Conservation (phyloP, 2,329 filamentous ascomycete genomes). For the Fusarium haematococcum region DNA sequence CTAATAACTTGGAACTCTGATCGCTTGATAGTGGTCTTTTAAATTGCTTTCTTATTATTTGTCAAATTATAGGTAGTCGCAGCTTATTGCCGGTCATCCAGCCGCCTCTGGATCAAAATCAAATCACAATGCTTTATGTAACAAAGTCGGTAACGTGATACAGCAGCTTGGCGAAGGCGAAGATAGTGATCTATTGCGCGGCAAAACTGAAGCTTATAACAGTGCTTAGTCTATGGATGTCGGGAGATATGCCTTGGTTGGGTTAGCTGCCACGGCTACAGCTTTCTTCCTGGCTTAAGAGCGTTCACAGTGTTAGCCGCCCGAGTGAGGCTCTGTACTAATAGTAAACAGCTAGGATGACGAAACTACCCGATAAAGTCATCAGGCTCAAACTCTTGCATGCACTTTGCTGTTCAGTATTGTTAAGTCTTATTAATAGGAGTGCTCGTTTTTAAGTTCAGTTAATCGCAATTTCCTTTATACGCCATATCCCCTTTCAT, state of each 20-base stretch:
- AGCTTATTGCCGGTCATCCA: no score
- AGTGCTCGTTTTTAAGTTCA: background rate
- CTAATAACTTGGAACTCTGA: no score
- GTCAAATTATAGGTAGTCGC: no score
- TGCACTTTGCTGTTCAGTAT: background rate
- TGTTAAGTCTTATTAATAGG: background rate
- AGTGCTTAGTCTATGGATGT: background rate
- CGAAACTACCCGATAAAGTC: background rate
- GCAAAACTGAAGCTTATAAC: no score
- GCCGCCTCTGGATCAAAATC: no score
- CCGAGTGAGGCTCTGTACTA: background rate
- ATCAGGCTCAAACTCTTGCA: background rate
- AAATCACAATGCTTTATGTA: no score
- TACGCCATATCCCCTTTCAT: background rate
- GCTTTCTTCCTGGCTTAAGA: background rate
- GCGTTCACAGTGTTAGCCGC: background rate
- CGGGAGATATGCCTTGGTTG: background rate
- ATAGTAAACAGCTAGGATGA: background rate
- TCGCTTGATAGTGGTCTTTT: no score
- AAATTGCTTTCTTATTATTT: no score
- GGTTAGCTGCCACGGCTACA: background rate
- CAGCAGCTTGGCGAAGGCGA: no score
- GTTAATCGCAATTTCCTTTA: background rate
- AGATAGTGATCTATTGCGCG: no score
- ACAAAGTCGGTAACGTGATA: no score